phyloP scores from a whole-genome alignment of 2,329 filamentous ascomycete genomes.

The Cytospora piceicola region DNA sequence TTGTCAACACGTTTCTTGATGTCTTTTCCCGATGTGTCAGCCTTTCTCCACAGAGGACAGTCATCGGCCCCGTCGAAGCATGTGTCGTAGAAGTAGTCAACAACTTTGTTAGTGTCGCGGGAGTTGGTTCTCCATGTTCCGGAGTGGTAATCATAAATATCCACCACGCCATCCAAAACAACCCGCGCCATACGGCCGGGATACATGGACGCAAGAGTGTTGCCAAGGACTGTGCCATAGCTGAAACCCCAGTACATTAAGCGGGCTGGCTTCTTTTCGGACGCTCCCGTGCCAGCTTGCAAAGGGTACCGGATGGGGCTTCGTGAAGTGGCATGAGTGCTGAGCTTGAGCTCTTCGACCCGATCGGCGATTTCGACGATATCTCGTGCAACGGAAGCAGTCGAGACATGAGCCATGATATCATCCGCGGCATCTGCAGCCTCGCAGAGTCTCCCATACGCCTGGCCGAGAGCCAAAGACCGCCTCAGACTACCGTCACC shows the following conservation, averaged over 20 bases:
- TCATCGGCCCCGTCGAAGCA: conserved; percentile 40
- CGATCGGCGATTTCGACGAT: conserved; percentile 51
- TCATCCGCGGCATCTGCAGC: conserved; percentile 33
- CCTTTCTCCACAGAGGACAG: conserved; percentile 38
- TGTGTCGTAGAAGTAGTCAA: conserved; percentile 41
- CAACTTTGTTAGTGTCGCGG: conserved; percentile 43
- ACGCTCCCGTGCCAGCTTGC: neutral
- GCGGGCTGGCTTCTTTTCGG: conserved; percentile 28
- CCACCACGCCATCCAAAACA: conserved; percentile 45
- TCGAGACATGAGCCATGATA: conserved; percentile 42
- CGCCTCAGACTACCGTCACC: conserved; percentile 35
- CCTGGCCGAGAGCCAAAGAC: conserved; percentile 36
- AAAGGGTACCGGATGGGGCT: conserved; percentile 7
- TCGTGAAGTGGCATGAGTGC: neutral
- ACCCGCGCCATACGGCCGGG: conserved; percentile 47
- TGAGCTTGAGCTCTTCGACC: conserved; percentile 40
- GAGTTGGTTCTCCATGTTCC: conserved; percentile 42
- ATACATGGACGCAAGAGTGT: conserved; percentile 49
- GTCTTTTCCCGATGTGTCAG: conserved; percentile 37
- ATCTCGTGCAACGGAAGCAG: conserved; percentile 46
- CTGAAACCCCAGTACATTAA: conserved; percentile 56
- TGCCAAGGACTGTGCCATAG: conserved; percentile 51
- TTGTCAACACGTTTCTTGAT: conserved; percentile 41
- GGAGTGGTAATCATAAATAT: conserved; percentile 43
- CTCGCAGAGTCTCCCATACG: conserved; percentile 39